phyloP scores from a whole-genome alignment of 108 stramenopile species.

The Nitzschia palea region DNA sequence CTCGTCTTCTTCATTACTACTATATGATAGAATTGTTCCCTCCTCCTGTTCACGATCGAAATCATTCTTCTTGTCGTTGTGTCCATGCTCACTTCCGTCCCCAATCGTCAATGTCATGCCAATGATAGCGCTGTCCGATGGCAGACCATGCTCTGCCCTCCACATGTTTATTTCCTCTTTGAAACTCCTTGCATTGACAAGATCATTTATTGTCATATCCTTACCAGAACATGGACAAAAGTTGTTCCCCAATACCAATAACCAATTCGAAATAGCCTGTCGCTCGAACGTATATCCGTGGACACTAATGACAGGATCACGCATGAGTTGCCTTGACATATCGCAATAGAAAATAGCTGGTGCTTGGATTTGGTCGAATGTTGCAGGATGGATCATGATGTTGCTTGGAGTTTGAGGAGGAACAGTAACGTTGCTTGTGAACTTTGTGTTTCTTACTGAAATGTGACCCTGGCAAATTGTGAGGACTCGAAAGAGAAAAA shows the following conservation, averaged over 20 bases:
- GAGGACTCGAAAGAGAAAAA: no score
- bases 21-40: no score
- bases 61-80: background rate
- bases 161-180: conserved; percentile 5
- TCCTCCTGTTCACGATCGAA: background rate
- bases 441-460: no score
- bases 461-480: no score
- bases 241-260: background rate
- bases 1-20: no score
- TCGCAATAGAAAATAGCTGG: conserved; percentile 4
- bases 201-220: conserved; percentile 4
- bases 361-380: no score
- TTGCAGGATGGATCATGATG: no score
- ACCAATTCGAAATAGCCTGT: background rate
- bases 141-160: background rate
- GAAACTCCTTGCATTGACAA: background rate
- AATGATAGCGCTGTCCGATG: background rate
- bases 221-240: conserved; percentile 8
- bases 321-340: conserved; percentile 4
- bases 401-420: no score
- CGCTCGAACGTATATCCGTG: conserved; percentile 5
- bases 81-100: background rate
- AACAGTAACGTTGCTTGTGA: no score
- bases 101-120: background rate
- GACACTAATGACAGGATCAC: background rate